These are phyloP conservation scores for Rhizophagus clarus DNA, from an alignment of 192 early-diverging fungal genomes.

Conservation along the genomic window DNA sequence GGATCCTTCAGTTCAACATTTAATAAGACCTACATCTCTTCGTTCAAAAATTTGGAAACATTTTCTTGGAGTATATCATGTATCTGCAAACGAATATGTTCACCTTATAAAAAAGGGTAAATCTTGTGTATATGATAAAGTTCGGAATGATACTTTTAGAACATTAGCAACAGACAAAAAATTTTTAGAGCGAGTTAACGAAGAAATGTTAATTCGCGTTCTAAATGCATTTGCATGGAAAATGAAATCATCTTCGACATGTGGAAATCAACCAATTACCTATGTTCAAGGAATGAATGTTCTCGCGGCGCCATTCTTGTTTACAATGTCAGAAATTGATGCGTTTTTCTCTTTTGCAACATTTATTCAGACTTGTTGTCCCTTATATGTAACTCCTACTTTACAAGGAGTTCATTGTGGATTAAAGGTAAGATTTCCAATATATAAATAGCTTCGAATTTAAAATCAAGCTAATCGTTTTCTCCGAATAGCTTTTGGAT, in stretches of 20 bases:
- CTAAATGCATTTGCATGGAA: slow-evolving; percentile 87
- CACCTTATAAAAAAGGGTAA: slow-evolving; percentile 69
- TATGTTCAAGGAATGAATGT: slow-evolving; percentile 98
- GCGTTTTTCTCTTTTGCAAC: slow-evolving; percentile 86
- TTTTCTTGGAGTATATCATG: slow-evolving; percentile 69
- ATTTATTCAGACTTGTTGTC: slow-evolving; percentile 87
- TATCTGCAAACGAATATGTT: slow-evolving; percentile 75
- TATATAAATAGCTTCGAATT: slow-evolving; percentile 7
- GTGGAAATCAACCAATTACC: slow-evolving; percentile 56
- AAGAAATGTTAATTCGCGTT: slow-evolving; percentile 74
- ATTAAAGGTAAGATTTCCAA: slow-evolving; percentile 59
- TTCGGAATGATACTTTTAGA: slow-evolving; percentile 89
- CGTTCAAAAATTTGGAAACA: slow-evolving; percentile 74
- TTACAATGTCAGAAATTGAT: slow-evolving; percentile 89
- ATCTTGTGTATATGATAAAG: slow-evolving; percentile 75
- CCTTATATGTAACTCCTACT: slow-evolving; percentile 90
- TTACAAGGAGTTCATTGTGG: slow-evolving; percentile 91
- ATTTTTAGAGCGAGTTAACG: slow-evolving; percentile 71
- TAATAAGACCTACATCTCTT: slow-evolving; percentile 39
- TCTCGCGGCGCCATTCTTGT: slow-evolving; percentile 87
- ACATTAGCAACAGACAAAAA: slow-evolving; percentile 79
- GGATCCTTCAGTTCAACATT: slow-evolving; percentile 14
- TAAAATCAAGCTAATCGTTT: not conserved
- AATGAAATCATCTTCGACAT: slow-evolving; percentile 45
- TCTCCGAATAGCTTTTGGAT: slow-evolving; percentile 70